Percentiles rank a stretch among this genome's conserved stretches.
Conservation (phyloP, 2,329 filamentous ascomycete genomes). For the Coniochaeta hoffmannii region DNA sequence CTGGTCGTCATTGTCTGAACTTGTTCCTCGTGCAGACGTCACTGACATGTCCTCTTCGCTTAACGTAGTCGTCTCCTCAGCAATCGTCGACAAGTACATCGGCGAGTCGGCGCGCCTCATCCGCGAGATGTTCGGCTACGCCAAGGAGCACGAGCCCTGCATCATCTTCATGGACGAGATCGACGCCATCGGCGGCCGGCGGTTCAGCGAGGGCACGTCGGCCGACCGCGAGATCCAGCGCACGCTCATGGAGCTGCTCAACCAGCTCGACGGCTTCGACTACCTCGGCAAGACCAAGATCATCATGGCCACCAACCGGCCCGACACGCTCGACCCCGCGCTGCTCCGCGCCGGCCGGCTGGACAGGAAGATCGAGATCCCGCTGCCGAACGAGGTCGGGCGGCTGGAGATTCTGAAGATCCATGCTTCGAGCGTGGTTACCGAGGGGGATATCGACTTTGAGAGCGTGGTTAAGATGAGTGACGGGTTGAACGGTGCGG, state of each 20-base stretch:
- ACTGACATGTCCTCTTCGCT: not conserved
- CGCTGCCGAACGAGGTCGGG: conserved; percentile 92
- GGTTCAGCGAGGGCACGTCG: conserved; percentile 95
- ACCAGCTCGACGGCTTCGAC: conserved; percentile 98
- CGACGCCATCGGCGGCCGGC: conserved; percentile 91
- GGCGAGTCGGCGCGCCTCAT: conserved; percentile 96
- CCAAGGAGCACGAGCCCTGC: conserved; percentile 97
- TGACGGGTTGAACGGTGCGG: conserved; percentile 93
- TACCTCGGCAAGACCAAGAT: conserved; percentile 99
- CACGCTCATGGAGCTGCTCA: conserved; percentile 96
- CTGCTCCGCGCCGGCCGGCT: conserved; percentile 86
- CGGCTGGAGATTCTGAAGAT: conserved; percentile 98
- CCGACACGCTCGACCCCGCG: conserved; percentile 90
- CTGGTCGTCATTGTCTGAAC: not conserved
- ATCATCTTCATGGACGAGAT: conserved; percentile 99
- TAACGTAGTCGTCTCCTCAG: conserved; percentile 80
- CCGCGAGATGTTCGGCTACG: conserved; percentile 99
- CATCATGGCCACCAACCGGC: conserved; percentile 98
- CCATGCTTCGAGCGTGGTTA: conserved; percentile 76
- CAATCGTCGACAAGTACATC: conserved; percentile 99
- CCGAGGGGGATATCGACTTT: conserved; percentile 94
- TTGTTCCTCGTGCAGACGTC: not conserved
- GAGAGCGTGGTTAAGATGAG: conserved; percentile 99
- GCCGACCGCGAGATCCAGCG: conserved; percentile 97
- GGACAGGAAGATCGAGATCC: conserved; percentile 97